phyloP scores from a whole-genome alignment of 164 flowering plant genomes.

The grape (Vitis vinifera) region ASM3070453v1 NC_081812.1:163001-163500 shows the following conservation, averaged over 20 bases:
- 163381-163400: constrained; percentile 96
- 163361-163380: constrained; percentile 93
- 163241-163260: constrained; percentile 96
- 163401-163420: constrained; percentile 96
- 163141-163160: constrained; percentile 97
- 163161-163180: constrained; percentile 98
- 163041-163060: constrained; percentile 92
- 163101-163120: constrained; percentile 90
- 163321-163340: constrained; percentile 58
- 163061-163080: constrained; percentile 77
- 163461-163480: constrained; percentile 76
- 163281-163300: constrained; percentile 88
- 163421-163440: constrained; percentile 80
- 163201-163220: constrained; percentile 93
- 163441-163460: constrained; percentile 78
- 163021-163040: constrained; percentile 82
- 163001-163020: constrained; percentile 86
- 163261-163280: constrained; percentile 96
- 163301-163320: constrained; percentile 50
- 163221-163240: constrained; percentile 97
- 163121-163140: constrained; percentile 85
- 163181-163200: constrained; percentile 91
- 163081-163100: constrained; percentile 84
- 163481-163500: constrained; percentile 94
- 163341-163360: constrained; percentile 78